Evolutionary conservation across 257 asterid species (phyloP), one percentile per base, ranked within the genome.

Genomic region (Asclepias syriaca): DNA sequence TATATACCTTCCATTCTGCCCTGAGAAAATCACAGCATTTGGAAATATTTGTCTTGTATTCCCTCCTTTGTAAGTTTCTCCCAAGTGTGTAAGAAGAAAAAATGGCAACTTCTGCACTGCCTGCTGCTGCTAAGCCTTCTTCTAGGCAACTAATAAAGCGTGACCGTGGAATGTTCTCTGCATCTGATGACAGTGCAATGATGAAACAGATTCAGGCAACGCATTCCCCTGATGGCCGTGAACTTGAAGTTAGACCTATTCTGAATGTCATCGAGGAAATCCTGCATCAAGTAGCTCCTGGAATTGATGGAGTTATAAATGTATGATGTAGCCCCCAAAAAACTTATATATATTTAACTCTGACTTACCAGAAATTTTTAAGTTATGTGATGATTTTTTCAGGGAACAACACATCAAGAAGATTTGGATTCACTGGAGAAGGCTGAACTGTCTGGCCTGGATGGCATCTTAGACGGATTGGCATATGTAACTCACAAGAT

Each of bases 151-250:
- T 72, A 73, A 43, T 72, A 8, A 83, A 46, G 68, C 86, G 78
- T 8, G 79, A 79, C 18, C 84, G 83, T 8, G 83, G 84, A 34
- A 65, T 78, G 79, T 78, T 72, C 77, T 66, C 83, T 0, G 21
- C 71, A 45, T 86, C 91, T 0, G 90, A 86, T 51, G 96, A 88
- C 54, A 63, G 32, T 69, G 84, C 84, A 4, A 83, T 88, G 77
- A 72, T 74, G 68, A 85, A 81, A 72, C 89, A 90, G 72, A 85
- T 92, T 75, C 84, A 75, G 66, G 89, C 80, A 6, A 90, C 93
- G 68, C 98, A 92, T 78, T 72, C 79, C 58, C 82, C 83, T 12
- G 92, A 86, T 67, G 86, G 80, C 34, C 85, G 82, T 0, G 55
- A 74, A 11, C 80, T 90, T 34, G 95, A 90, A 54, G 76, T 80